Conservation (phyloP, 2,329 filamentous ascomycete genomes). For the Didymella arachidicola region DNA sequence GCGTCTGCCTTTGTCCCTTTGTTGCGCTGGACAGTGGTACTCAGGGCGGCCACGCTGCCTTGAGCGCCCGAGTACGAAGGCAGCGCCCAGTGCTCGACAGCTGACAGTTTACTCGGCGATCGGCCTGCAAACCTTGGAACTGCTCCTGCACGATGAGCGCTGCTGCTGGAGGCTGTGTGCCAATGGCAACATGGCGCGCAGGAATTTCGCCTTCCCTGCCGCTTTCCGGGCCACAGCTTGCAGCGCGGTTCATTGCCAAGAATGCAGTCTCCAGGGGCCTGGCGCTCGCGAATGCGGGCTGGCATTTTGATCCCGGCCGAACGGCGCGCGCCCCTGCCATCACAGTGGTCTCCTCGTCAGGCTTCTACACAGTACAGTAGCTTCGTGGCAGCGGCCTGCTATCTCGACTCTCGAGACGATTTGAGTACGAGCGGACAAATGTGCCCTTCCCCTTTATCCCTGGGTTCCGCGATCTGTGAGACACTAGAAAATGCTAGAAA, state of each 20-base stretch:
- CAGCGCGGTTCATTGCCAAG: conserved; percentile 23
- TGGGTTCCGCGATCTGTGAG: neutral
- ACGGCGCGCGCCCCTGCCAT: conserved; percentile 19
- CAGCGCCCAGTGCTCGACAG: neutral
- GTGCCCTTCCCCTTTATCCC: conserved; percentile 23
- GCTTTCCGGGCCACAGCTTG: conserved; percentile 2
- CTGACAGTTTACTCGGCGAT: conserved; percentile 2
- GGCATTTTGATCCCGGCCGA: conserved; percentile 12
- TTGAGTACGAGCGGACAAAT: conserved; percentile 18
- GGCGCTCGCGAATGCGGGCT: conserved; percentile 16
- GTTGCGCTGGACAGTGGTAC: conserved; percentile 6
- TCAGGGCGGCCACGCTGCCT: conserved; percentile 5
- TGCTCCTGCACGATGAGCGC: conserved; percentile 11
- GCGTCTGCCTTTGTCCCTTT: conserved; percentile 15
- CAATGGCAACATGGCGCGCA: conserved; percentile 20
- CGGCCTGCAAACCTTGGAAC: neutral
- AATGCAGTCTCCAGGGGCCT: conserved; percentile 25
- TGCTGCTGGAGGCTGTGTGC: conserved; percentile 20
- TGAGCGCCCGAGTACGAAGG: conserved; percentile 7
- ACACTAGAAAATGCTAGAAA: conserved; percentile 30
- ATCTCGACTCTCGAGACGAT: conserved; percentile 26
- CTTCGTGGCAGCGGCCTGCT: conserved; percentile 25
- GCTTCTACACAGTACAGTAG: neutral
- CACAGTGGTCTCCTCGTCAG: conserved; percentile 7
- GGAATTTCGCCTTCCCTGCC: conserved; percentile 21